A percentile compares a stretch with the other conserved stretches of the same genome.
Evolutionary conservation across 148 eudicot genomes (phyloP).

Genomic region (Mesembryanthemum crystallinum): DNA sequence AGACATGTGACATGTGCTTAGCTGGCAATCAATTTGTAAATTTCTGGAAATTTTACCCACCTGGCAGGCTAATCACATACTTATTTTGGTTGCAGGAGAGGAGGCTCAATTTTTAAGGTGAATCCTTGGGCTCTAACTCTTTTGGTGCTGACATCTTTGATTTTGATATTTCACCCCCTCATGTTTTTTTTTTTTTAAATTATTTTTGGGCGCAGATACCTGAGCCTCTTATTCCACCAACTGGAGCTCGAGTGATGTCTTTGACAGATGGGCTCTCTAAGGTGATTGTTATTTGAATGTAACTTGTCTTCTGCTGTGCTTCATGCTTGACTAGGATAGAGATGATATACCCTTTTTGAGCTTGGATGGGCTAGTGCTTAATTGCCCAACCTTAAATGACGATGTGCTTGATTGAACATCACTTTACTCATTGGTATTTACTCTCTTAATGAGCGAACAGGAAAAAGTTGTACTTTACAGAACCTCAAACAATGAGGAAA

Average conservation of each 20-base stretch:
- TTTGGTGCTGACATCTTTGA: slow-evolving; percentile 4
- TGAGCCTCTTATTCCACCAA: slow-evolving; percentile 92
- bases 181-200: slow-evolving; percentile 19
- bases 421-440: neutral
- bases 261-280: slow-evolving; percentile 93
- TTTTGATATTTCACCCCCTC: slow-evolving; percentile 1
- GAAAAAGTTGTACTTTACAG: neutral
- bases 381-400: neutral
- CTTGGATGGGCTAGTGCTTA: neutral
- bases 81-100: slow-evolving; percentile 56
- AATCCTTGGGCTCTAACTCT: slow-evolving; percentile 9
- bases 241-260: slow-evolving; percentile 99
- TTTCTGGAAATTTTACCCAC: slow-evolving; percentile 1
- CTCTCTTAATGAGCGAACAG: neutral
- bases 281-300: slow-evolving; percentile 37
- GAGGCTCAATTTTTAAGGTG: slow-evolving; percentile 93
- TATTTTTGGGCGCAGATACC: slow-evolving; percentile 59
- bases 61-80: slow-evolving; percentile 16
- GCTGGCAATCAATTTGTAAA: slow-evolving; percentile 5
- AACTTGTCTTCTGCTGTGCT: neutral
- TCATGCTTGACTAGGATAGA: slow-evolving; percentile 2
- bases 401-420: neutral
- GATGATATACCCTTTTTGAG: neutral
- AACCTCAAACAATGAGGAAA: neutral
- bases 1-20: slow-evolving; percentile 20